Base-by-base conservation (phyloP, 805 yeast genomes). In the Hemisphaericaspora nanyangensis region DNA sequence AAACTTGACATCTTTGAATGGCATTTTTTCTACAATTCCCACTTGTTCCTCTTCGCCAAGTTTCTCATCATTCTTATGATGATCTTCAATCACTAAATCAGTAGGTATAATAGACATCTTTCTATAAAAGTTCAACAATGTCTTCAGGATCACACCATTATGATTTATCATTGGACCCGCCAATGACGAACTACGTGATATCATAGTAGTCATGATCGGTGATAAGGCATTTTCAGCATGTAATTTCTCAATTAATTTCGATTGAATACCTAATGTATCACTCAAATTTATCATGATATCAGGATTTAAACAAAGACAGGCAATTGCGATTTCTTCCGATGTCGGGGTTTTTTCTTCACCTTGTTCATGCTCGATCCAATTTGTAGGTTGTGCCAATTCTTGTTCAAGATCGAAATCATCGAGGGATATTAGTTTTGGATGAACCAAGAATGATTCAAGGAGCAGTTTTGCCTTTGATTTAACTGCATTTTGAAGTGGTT, bases 381-480 rank as follows among this genome's bases (percentile, higher is more conserved):
- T 22, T 6, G 51, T 35, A 1, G 61, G 60, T 33, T 43, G 34
- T 13, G 42, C 35, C 3, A 47, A 37, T 37, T 58, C 63, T 13
- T 39, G 40, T 12, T 48, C 45, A n/a, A n/a, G n/a, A n/a, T n/a
- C n/a, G n/a, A n/a, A 16, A 19, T 60, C 45, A 1, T 64, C 55
- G 12, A 58, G 54, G 8, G 41, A 36, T 4, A 68, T 42, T 28
- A 77, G 58, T 32, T 72, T 65, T 1, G 82, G 80, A 48, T 81
- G 84, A 6, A 76, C 42, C 30, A 63, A 48, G 50, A 72, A 70
- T 7, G 62, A 51, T 16, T 54, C 51, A 12, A 67, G 54, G 13
- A 65, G 37, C 2, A 46, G 31, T 27, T 52, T 56, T 5, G 70
- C 51, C 19, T 39, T 43, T 11, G 38, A 42, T 5, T 41, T 34